Conservation (phyloP, 345 rosid genomes). For the Lepidium aucheri region DNA sequence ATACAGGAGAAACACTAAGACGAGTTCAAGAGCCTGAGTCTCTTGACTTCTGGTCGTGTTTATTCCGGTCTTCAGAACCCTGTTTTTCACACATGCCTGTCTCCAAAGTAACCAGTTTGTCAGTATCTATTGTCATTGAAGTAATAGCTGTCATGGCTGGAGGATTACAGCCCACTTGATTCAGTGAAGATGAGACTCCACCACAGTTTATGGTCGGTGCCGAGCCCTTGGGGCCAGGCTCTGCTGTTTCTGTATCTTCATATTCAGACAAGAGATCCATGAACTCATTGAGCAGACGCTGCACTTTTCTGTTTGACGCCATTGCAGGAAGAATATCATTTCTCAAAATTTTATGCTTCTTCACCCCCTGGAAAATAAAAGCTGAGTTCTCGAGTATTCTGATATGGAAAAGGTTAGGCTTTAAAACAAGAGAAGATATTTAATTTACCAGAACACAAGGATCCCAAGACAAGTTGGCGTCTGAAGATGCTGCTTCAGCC, state of each 20-base stretch:
- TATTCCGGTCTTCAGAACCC: neutral
- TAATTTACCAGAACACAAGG: slow-evolving; percentile 73
- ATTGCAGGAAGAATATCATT: slow-evolving; percentile 94
- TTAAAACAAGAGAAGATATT: slow-evolving; percentile 7
- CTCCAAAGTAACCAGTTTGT: slow-evolving; percentile 15
- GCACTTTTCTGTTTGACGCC: slow-evolving; percentile 97
- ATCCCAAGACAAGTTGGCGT: slow-evolving; percentile 66
- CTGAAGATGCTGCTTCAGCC: slow-evolving; percentile 46
- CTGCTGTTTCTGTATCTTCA: slow-evolving; percentile 30
- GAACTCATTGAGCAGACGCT: slow-evolving; percentile 87
- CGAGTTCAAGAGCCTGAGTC: slow-evolving; percentile 12
- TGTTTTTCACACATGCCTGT: neutral
- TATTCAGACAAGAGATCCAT: slow-evolving; percentile 93
- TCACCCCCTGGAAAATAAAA: slow-evolving; percentile 59
- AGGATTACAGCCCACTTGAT: slow-evolving; percentile 20
- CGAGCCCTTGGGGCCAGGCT: slow-evolving; percentile 1
- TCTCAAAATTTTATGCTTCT: slow-evolving; percentile 77
- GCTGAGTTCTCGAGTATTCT: neutral
- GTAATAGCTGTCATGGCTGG: slow-evolving; percentile 14
- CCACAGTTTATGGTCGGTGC: slow-evolving; percentile 5
- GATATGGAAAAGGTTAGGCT: neutral
- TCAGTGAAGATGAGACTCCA: slow-evolving; percentile 22
- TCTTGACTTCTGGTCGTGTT: neutral
- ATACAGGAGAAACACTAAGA: slow-evolving; percentile 8
- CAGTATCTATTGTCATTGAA: slow-evolving; percentile 13